phyloP scores from a whole-genome alignment of 2,329 filamentous ascomycete species.

The Trichoderma afroharzianum region DNA sequence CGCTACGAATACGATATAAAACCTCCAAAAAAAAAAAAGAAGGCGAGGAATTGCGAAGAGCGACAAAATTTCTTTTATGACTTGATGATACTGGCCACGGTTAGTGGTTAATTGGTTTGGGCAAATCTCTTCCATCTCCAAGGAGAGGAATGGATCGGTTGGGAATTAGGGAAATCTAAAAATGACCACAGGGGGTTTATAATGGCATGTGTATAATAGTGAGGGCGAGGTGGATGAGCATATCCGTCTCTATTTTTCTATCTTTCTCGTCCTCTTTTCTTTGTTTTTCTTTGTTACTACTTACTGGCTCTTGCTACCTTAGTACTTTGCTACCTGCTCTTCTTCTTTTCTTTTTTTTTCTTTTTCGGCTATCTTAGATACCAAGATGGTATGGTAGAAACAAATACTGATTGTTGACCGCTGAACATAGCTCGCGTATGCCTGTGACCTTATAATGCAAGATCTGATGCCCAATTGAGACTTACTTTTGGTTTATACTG shows the following conservation, averaged over 20 bases:
- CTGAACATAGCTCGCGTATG: background rate
- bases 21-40: background rate
- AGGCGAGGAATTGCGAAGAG: background rate
- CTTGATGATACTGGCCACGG: slow-evolving; percentile 14
- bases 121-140: background rate
- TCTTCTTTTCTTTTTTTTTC: background rate
- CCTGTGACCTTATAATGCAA: background rate
- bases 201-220: slow-evolving; percentile 12
- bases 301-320: background rate
- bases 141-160: background rate
- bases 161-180: background rate
- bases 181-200: background rate
- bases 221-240: background rate
- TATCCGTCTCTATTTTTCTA: background rate
- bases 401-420: background rate
- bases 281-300: background rate
- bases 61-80: slow-evolving; percentile 14
- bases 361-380: background rate
- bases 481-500: background rate
- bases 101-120: slow-evolving; percentile 3
- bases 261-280: background rate
- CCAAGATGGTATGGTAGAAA: background rate
- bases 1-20: background rate
- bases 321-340: background rate
- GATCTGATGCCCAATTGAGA: background rate